These are phyloP conservation scores for Verticillium dahliae DNA, from an alignment of 2,329 filamentous ascomycete species.

Conservation along the genomic window DNA sequence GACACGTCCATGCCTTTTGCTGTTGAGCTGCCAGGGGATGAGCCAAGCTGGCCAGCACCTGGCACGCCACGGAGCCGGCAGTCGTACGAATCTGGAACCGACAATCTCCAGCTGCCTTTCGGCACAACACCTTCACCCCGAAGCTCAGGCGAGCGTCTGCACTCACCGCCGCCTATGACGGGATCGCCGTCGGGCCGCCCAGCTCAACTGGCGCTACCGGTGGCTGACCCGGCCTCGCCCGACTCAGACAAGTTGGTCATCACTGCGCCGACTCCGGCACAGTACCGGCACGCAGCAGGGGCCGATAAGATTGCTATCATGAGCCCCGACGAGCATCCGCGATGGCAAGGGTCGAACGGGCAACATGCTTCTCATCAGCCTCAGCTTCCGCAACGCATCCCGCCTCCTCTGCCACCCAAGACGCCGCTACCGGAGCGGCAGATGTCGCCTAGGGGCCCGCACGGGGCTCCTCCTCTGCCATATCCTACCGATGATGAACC, in stretches of 20 bases:
- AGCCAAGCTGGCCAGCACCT: constrained; percentile 32
- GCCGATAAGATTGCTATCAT: constrained; percentile 64
- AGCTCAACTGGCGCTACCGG: constrained; percentile 21
- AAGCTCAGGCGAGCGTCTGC: constrained; percentile 41
- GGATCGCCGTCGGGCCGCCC: constrained; percentile 16
- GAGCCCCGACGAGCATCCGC: constrained; percentile 51
- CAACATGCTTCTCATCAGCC: constrained; percentile 8
- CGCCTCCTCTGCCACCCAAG: constrained; percentile 72
- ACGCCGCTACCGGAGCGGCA: constrained; percentile 58
- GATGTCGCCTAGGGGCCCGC: constrained; percentile 24
- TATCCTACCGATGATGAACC: constrained; percentile 79
- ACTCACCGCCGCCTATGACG: constrained; percentile 19
- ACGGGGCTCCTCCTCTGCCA: constrained; percentile 42
- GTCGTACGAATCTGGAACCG: constrained; percentile 51
- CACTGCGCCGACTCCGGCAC: constrained; percentile 50
- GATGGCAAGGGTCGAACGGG: constrained; percentile 20
- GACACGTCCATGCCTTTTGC: constrained; percentile 41
- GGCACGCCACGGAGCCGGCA: constrained; percentile 35
- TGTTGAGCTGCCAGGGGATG: constrained; percentile 52
- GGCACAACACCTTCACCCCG: constrained; percentile 34
- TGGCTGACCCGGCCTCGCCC: constrained; percentile 23
- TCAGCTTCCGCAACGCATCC: constrained; percentile 27
- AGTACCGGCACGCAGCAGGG: constrained; percentile 51
- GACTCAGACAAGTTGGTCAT: constrained; percentile 48
- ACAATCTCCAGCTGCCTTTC: constrained; percentile 36